Evolutionary conservation across 495 filamentous ascomycete species (phyloP), one percentile per base, ranked within the genome.

Genomic region (Bathelium albidoporum): DNA sequence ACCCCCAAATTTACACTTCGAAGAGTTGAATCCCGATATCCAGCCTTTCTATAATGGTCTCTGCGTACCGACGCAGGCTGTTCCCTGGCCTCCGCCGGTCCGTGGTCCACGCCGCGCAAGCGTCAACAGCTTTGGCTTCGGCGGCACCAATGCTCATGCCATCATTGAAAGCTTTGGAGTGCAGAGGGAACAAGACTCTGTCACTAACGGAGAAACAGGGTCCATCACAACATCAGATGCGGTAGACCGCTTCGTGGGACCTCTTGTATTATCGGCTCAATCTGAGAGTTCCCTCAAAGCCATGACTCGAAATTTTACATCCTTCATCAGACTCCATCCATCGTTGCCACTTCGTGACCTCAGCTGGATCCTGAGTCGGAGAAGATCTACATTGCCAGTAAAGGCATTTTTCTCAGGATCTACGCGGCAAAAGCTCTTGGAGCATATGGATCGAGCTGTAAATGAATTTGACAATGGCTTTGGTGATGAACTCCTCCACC

Each of bases 391-490:
- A 7, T 41, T 41, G 7, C 7, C 7, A 7, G 7, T 41, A 7
- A 7, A 16, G 7, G 16, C 36, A 7, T 41, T 41, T 16, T 41
- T 41, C 36, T 41, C 36, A 41, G 36, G 36, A 7, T 5, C 36
- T 7, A 41, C 36, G 36, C 36, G 36, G 7, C 36, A 41, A 16
- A 41, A 16, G 16, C 36, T 41, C 7, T 16, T 41, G 7, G 7
- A 7, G 36, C 16, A 41, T 16, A 41, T 41, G 36, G 36, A 41
- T 41, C 7, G 7, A 41, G 7, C 7, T 41, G 36, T 41, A 7
- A 16, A 41, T 16, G 36, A 58, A 11, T 39, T 44, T n/a, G 59
- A 66, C 14, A 43, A 64, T 58, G 64, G 60, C 28, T 70, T 70
- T 20, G 64, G 36, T n/a, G n/a, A n/a, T n/a, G n/a, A n/a, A n/a